phyloP scores from a whole-genome alignment of 139 green algal genomes.

The Closterium sp. region DNA sequence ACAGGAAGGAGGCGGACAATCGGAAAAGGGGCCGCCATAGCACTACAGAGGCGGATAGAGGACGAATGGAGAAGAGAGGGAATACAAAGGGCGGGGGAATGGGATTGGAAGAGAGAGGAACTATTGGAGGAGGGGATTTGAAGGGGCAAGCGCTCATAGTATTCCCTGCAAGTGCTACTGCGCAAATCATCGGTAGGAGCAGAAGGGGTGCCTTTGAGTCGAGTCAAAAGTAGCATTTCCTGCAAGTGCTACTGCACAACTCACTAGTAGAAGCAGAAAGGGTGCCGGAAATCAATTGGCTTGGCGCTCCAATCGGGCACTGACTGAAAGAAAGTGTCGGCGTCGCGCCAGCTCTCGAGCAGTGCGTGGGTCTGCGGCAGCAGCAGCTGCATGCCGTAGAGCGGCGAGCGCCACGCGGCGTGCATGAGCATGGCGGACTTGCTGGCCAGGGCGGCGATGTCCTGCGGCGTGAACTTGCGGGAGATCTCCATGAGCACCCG shows the following conservation, averaged over 20 bases:
- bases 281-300: slow-evolving; percentile 60
- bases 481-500: slow-evolving; percentile 65
- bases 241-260: no score
- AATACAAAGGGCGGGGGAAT: no score
- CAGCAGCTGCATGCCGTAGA: slow-evolving; percentile 59
- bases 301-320: slow-evolving; percentile 58
- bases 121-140: background rate
- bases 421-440: slow-evolving; percentile 40
- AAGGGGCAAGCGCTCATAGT: background rate
- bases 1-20: background rate
- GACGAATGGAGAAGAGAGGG: no score
- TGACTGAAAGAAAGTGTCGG: slow-evolving; percentile 59
- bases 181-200: background rate
- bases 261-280: slow-evolving; percentile 47
- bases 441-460: slow-evolving; percentile 44
- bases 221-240: no score
- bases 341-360: slow-evolving; percentile 55
- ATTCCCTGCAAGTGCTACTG: no score
- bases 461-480: slow-evolving; percentile 61
- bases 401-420: slow-evolving; percentile 23
- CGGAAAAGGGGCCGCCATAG: no score
- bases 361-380: slow-evolving; percentile 51
- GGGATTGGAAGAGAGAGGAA: background rate
- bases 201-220: no score
- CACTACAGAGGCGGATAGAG: no score